Evolutionary conservation across 208 protist species (phyloP).

Genomic region (Vickermania ingenoplastis): DNA sequence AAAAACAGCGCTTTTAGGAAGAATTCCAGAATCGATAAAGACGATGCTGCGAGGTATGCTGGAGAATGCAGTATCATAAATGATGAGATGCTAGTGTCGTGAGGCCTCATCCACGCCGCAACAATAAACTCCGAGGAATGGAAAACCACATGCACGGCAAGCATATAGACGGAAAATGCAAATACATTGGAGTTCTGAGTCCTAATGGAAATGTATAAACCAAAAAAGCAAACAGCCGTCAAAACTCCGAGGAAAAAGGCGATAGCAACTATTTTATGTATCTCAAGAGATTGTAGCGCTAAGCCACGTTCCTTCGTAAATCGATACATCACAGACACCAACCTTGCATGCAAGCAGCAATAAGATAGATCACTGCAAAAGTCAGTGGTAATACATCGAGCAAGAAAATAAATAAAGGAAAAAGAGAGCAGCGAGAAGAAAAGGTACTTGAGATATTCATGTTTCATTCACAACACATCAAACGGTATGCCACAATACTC

Average conservation of each 20-base stretch:
- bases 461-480: no score
- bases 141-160: constrained; percentile 52
- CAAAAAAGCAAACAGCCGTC: constrained; percentile 21
- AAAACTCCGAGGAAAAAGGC: constrained; percentile 45
- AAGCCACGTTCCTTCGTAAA: not conserved
- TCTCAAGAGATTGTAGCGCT: not conserved
- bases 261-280: constrained; percentile 39
- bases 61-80: constrained; percentile 85
- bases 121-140: constrained; percentile 75
- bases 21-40: constrained; percentile 52
- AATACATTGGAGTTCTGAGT: constrained; percentile 23
- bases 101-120: constrained; percentile 24
- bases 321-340: not conserved
- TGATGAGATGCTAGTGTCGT: constrained; percentile 58
- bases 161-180: constrained; percentile 46
- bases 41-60: constrained; percentile 42
- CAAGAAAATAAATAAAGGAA: constrained; percentile 4
- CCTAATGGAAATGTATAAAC: constrained; percentile 20
- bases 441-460: no score
- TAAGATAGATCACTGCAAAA: not conserved
- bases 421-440: constrained; percentile 1
- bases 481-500: no score
- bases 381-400: not conserved
- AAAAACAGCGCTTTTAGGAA: constrained; percentile 44
- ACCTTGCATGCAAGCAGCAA: not conserved